These are phyloP conservation scores for Chara braunii DNA, from an alignment of 139 green algal genomes.

Conservation along the genomic window DNA sequence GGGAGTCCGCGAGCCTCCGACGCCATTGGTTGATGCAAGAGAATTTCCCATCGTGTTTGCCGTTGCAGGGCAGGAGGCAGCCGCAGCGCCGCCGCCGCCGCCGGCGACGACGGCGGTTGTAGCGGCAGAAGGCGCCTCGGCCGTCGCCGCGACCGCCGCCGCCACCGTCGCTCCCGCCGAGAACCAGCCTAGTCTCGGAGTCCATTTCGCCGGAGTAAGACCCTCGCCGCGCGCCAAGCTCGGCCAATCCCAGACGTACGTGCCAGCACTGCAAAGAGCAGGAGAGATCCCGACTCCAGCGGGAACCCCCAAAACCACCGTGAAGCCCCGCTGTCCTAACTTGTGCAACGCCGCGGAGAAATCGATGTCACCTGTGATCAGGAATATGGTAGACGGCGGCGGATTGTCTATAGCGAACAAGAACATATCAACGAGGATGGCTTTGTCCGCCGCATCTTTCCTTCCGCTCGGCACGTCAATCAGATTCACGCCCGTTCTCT, in stretches of 20 bases:
- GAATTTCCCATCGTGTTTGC: too few relatives aligned
- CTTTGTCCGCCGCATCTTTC: slow-evolving; percentile 40
- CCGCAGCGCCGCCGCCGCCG: too few relatives aligned
- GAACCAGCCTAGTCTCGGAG: too few relatives aligned
- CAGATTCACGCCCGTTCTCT: slow-evolving; percentile 31
- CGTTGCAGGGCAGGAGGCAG: too few relatives aligned
- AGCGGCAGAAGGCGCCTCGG: too few relatives aligned
- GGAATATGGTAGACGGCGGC: slow-evolving; percentile 16
- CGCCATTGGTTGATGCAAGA: too few relatives aligned
- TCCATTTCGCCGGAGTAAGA: too few relatives aligned
- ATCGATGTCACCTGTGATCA: slow-evolving; percentile 37
- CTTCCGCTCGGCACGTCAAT: slow-evolving; percentile 26
- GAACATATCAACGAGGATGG: slow-evolving; percentile 40
- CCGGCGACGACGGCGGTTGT: too few relatives aligned
- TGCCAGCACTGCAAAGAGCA: not conserved
- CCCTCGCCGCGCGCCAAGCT: slow-evolving; percentile 17
- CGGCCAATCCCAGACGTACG: slow-evolving; percentile 35
- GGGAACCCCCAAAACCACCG: slow-evolving; percentile 11
- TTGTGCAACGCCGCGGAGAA: slow-evolving; percentile 39
- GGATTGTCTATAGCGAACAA: slow-evolving; percentile 36
- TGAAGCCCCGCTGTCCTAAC: slow-evolving; percentile 24
- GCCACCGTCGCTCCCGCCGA: too few relatives aligned
- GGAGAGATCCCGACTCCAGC: not conserved
- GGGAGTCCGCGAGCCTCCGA: too few relatives aligned
- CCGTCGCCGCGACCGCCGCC: too few relatives aligned